phyloP scores from a whole-genome alignment of 805 yeast species.

The Candida broadrunensis region DNA sequence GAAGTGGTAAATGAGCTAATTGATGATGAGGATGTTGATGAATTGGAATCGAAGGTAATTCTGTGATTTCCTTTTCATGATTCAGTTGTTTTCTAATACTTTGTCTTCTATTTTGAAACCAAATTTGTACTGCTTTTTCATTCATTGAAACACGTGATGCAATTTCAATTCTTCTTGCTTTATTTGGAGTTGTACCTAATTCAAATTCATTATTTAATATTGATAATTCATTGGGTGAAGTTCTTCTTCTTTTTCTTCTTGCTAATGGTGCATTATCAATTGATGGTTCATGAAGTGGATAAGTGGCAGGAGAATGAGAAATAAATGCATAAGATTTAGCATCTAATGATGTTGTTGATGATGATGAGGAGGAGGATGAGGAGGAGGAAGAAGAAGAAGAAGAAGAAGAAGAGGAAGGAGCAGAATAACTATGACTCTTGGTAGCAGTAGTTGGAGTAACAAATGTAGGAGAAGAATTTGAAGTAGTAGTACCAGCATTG shows the following conservation, averaged over 20 bases:
- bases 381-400: slow-evolving; percentile 4
- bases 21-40: slow-evolving; percentile 9
- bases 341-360: slow-evolving; percentile 10
- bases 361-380: slow-evolving; percentile 2
- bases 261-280: slow-evolving; percentile 92
- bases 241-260: slow-evolving; percentile 91
- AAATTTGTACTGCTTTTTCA: slow-evolving; percentile 96
- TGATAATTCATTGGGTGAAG: slow-evolving; percentile 81
- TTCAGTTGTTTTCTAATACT: slow-evolving; percentile 54
- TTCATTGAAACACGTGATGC: slow-evolving; percentile 85
- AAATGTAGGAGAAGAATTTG: background rate
- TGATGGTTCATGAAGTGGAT: slow-evolving; percentile 74
- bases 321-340: slow-evolving; percentile 72
- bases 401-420: slow-evolving; percentile 3
- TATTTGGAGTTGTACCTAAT: slow-evolving; percentile 77
- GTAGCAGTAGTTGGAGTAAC: slow-evolving; percentile 6
- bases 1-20: slow-evolving; percentile 1
- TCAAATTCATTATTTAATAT: slow-evolving; percentile 79
- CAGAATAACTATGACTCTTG: background rate
- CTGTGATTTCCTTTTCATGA: slow-evolving; percentile 39
- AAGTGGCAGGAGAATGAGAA: slow-evolving; percentile 88
- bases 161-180: slow-evolving; percentile 68
- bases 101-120: slow-evolving; percentile 97
- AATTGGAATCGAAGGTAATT: slow-evolving; percentile 40
- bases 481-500: background rate